Evolutionary conservation across 768 basidiomycete genomes (phyloP).

Genomic region (Naganishia vaughanmartiniae): DNA sequence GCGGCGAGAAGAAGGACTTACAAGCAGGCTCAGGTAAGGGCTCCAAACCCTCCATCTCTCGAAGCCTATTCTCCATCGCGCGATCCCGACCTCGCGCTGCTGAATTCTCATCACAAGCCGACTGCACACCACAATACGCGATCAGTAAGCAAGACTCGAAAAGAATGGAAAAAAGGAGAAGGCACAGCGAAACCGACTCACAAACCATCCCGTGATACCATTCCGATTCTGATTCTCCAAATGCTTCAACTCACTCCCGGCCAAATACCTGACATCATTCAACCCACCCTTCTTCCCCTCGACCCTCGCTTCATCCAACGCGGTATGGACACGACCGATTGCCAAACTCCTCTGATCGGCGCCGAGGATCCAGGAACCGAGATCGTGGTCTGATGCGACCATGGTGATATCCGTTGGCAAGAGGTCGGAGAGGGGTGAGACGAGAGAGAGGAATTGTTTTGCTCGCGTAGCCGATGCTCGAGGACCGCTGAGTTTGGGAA

Average conservation of each 20-base stretch:
- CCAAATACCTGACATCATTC: conserved; percentile 36
- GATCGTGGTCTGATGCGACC: conserved; percentile 47
- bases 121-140: not conserved
- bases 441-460: conserved; percentile 41
- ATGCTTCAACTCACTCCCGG: conserved; percentile 36
- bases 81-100: conserved; percentile 30
- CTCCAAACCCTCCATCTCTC: conserved; percentile 30
- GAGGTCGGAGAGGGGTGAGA: conserved; percentile 40
- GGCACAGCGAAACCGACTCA: conserved; percentile 21
- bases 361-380: conserved; percentile 46
- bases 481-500: conserved; percentile 36
- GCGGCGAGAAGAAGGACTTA: not conserved
- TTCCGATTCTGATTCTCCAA: conserved; percentile 43
- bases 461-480: conserved; percentile 37
- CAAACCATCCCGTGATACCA: conserved; percentile 31
- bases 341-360: conserved; percentile 41
- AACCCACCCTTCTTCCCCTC: conserved; percentile 30
- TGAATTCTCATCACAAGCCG: conserved; percentile 45
- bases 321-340: conserved; percentile 19
- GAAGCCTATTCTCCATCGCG: conserved; percentile 27
- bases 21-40: conserved; percentile 31
- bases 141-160: not conserved
- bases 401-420: conserved; percentile 42
- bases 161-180: no score
- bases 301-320: not conserved